Evolutionary conservation across 2,329 filamentous ascomycete genomes (phyloP), one percentile per base, ranked within the genome.

Genomic region (Lomentospora prolificans): DNA sequence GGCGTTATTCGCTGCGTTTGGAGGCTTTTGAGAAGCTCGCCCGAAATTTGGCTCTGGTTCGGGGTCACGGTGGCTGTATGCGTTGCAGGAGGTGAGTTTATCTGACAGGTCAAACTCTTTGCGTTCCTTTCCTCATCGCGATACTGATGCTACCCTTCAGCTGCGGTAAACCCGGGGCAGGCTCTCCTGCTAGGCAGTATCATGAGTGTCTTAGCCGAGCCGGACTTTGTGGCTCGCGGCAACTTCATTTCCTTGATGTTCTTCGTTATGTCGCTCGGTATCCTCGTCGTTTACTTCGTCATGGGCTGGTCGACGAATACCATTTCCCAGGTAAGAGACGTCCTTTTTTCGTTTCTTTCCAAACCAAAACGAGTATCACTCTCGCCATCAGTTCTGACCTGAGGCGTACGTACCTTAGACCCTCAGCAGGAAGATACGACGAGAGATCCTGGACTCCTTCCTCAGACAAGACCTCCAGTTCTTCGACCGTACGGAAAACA

Each of bases 201-300:
- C 12, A 69, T 75, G 65, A 63, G 67, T 3, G 68, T 69, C 1
- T 73, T 73, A 33, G 61, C 68, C 48, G 12, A 54, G 60, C 6
- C 60, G 59, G 36, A 51, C 19, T 63, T 70, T 14, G 62, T 70
- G 10, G 39, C 56, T 14, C 61, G 63, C 30, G 75, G 70, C 4
- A 74, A 82, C 64, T 80, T 81, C 60, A 80, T 73, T 64, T 69
- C 76, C 0, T 70, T 79, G 51, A 81, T 82, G 77, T 81, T 81
- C 62, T 78, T 80, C 52, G 65, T 80, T 1, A 66, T 80, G 19
- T 78, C 79, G 1, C 63, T 75, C 6, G 74, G 66, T 3, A 73
- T 66, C 33, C 64, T 76, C 2, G 55, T 78, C 1, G 65, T 70
- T 3, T 81, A 80, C 55, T 66, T 65, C 27, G 57, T 64, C 2